Evolutionary conservation across 140 eudicot genomes (phyloP).

Genomic region (Cichorium intybus): DNA sequence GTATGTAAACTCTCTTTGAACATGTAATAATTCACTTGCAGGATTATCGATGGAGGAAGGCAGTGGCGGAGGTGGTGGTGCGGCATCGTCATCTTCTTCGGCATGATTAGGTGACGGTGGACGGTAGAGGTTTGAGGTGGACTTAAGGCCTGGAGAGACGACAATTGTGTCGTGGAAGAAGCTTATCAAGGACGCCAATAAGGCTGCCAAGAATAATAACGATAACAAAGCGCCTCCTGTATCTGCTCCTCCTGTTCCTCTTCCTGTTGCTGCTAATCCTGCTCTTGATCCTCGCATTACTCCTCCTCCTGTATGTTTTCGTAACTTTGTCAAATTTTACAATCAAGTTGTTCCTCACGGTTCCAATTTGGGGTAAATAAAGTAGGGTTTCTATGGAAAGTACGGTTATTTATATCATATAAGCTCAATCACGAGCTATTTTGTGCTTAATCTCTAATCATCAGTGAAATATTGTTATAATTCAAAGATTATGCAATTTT

Average conservation of each 20-base stretch:
- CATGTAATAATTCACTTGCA: not conserved
- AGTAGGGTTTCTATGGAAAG: constrained; percentile 14
- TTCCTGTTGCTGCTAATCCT: too few species aligned
- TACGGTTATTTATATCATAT: not conserved
- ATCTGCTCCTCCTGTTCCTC: too few species aligned
- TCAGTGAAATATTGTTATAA: not conserved
- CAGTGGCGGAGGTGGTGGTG: constrained; percentile 34
- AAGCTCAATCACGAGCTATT: not conserved
- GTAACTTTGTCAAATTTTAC: too few species aligned
- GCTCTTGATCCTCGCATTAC: too few species aligned
- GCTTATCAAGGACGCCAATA: too few species aligned
- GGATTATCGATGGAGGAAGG: constrained; percentile 44
- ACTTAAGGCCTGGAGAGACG: constrained; percentile 77
- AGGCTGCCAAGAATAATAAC: too few species aligned
- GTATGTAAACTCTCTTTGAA: not conserved
- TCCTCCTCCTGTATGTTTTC: too few species aligned
- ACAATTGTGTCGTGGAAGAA: constrained; percentile 94
- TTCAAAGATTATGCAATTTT: not conserved
- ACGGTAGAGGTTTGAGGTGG: constrained; percentile 75
- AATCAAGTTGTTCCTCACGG: not conserved
- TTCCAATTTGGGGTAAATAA: constrained; percentile 14
- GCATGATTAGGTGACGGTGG: constrained; percentile 51
- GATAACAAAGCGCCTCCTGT: too few species aligned
- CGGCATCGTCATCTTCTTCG: constrained; percentile 28
- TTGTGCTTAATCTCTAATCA: not conserved